phyloP scores from a whole-genome alignment of 441 rosid species.

The Melastoma candidum region DNA sequence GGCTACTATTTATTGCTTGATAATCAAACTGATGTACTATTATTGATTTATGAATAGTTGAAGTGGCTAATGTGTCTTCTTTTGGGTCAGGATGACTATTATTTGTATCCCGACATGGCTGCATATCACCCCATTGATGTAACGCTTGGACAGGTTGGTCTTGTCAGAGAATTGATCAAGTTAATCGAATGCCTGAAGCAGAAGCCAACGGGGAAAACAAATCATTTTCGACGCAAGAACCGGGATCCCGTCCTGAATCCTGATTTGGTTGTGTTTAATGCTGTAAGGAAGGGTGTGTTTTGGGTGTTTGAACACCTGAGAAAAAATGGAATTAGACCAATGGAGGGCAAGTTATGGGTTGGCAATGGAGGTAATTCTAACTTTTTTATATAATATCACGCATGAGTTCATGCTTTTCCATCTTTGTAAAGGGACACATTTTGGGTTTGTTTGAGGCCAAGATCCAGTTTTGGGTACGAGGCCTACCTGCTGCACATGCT shows the following conservation, averaged over 20 bases:
- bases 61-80: background rate
- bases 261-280: slow-evolving; percentile 77
- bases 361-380: slow-evolving; percentile 83
- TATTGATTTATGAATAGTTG: background rate
- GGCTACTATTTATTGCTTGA: slow-evolving; percentile 3
- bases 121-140: slow-evolving; percentile 74
- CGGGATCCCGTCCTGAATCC: slow-evolving; percentile 87
- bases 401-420: too few relatives aligned
- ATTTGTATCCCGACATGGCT: slow-evolving; percentile 83
- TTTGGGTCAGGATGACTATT: slow-evolving; percentile 54
- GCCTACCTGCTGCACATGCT: too few relatives aligned
- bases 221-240: slow-evolving; percentile 37
- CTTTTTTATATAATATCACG: too few relatives aligned
- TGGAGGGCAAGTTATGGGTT: slow-evolving; percentile 87
- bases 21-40: slow-evolving; percentile 13
- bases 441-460: too few relatives aligned
- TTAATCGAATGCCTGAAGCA: slow-evolving; percentile 65
- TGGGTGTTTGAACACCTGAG: slow-evolving; percentile 86
- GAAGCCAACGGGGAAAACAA: slow-evolving; percentile 43
- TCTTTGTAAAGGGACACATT: too few relatives aligned
- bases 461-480: too few relatives aligned
- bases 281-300: slow-evolving; percentile 90
- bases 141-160: slow-evolving; percentile 81
- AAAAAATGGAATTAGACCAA: slow-evolving; percentile 70
- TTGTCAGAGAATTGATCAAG: slow-evolving; percentile 56